phyloP scores from a whole-genome alignment of 441 rosid genomes.

The Populus trichocarpa region DNA sequence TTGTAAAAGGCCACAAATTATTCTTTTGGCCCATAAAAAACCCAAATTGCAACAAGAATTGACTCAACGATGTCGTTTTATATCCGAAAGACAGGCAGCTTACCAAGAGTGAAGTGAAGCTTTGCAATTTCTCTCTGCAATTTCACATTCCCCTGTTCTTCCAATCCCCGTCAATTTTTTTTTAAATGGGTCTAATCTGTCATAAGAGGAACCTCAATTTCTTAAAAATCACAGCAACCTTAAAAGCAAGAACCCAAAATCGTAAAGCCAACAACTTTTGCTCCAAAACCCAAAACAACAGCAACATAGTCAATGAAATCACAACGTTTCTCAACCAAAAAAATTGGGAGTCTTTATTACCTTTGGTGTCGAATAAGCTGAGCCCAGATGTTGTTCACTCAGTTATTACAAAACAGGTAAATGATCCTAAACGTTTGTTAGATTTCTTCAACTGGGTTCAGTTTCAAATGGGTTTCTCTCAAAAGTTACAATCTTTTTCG shows the following conservation, averaged over 20 bases:
- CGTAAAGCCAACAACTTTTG: constrained; percentile 21
- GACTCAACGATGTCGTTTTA: background rate
- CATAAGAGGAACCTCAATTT: background rate
- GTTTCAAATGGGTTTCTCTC: constrained; percentile 33
- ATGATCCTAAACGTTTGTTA: constrained; percentile 52
- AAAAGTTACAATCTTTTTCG: constrained; percentile 50
- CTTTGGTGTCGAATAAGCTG: constrained; percentile 34
- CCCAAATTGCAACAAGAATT: background rate
- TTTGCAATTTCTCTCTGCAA: background rate
- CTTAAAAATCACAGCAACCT: background rate
- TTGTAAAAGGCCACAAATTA: background rate
- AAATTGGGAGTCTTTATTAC: constrained; percentile 52
- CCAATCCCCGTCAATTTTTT: background rate
- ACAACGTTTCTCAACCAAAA: constrained; percentile 35
- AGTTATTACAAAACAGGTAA: constrained; percentile 41
- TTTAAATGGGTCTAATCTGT: constrained; percentile 2
- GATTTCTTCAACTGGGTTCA: constrained; percentile 63
- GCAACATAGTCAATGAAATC: constrained; percentile 43
- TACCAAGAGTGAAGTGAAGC: background rate
- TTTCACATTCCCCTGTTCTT: background rate
- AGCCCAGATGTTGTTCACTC: constrained; percentile 63
- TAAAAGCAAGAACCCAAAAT: background rate
- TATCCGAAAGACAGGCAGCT: background rate
- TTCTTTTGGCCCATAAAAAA: background rate
- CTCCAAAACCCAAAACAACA: constrained; percentile 1